Conservation (phyloP, 495 filamentous ascomycete genomes). For the Penicillium ucsense region DNA sequence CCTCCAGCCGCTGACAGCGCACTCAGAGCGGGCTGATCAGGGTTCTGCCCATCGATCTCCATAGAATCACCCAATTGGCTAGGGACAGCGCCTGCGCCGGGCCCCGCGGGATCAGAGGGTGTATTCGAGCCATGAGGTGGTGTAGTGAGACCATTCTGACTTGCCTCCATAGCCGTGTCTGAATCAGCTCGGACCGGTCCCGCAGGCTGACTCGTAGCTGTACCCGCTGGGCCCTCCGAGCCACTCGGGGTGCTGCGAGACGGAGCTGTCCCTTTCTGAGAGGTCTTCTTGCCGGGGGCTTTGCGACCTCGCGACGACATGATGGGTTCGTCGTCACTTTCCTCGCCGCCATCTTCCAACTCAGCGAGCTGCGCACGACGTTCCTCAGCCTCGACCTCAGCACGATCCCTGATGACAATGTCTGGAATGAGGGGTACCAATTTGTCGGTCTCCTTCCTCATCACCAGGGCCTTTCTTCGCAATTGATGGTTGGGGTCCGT, state of each 20-base stretch:
- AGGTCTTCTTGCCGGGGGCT: slow-evolving; percentile 55
- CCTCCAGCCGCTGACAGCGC: slow-evolving; percentile 30
- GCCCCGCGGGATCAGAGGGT: slow-evolving; percentile 62
- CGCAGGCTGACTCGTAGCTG: slow-evolving; percentile 43
- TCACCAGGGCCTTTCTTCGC: slow-evolving; percentile 86
- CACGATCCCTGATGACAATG: slow-evolving; percentile 76
- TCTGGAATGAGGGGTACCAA: slow-evolving; percentile 92
- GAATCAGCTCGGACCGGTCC: slow-evolving; percentile 50
- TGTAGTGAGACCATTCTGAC: slow-evolving; percentile 74
- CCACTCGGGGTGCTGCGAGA: slow-evolving; percentile 59
- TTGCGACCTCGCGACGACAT: slow-evolving; percentile 94
- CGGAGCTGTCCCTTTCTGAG: slow-evolving; percentile 65
- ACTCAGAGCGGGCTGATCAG: slow-evolving; percentile 50
- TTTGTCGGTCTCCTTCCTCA: slow-evolving; percentile 95
- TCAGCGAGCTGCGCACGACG: slow-evolving; percentile 64
- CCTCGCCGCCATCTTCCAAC: slow-evolving; percentile 66
- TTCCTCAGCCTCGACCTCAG: slow-evolving; percentile 95
- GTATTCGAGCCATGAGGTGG: slow-evolving; percentile 69
- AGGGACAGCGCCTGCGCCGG: slow-evolving; percentile 41
- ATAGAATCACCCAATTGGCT: slow-evolving; percentile 73
- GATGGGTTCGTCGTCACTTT: slow-evolving; percentile 96
- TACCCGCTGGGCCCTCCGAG: slow-evolving; percentile 63
- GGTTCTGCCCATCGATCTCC: slow-evolving; percentile 62
- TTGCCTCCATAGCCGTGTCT: slow-evolving; percentile 54
- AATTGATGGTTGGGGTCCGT: slow-evolving; percentile 78